Base-by-base conservation (phyloP, 352 stramenopile genomes). In the Phytophthora sansomeana region DNA sequence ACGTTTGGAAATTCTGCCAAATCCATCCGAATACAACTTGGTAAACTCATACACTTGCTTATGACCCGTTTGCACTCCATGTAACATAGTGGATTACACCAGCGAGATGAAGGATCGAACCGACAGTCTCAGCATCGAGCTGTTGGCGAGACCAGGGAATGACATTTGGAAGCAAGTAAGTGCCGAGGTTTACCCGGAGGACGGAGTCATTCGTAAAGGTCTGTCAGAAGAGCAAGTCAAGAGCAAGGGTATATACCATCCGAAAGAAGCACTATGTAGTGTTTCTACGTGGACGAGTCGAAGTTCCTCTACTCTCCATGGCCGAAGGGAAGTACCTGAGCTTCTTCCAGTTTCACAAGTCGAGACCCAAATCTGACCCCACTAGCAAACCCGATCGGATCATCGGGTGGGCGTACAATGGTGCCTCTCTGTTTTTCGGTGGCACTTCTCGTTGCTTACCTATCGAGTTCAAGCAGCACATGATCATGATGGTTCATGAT, bases 291-390 rank as follows among this genome's bases (percentile, higher is more conserved):
- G 14, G 2, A 14, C 32, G n/a, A n/a, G n/a, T 21, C 33, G 33
- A n/a, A 53, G 32, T 39, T 14, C 41, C 14, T n/a, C 30, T 19
- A 14, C 51, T 50, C n/a, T 50, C 52, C 11, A 51, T 51, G 39
- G 26, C 50, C 8, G 39, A 60, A 39, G 26, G 38, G 6, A 44
- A 51, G 16, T 19, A 29, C 7, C 29, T 32, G 7, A 54, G 13
- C 21, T 43, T 54, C n/a, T 54, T 51, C 14, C 38, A 60, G 39
- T 60, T 60, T 24, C 52, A 60, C 16, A 33, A 51, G 28, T 51
- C 39, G 0, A 49, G 17, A 17, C 38, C 52, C 10, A 54, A 60
- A 13, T 6, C 11, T 1, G 29, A 33, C 28, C 39, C 28, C 6
- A 48, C 32, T n/a, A 39, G 6, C 28, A 46, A 47, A 2, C 41